Evolutionary conservation across 345 rosid species (phyloP).

Genomic region (Citrus sp.): DNA sequence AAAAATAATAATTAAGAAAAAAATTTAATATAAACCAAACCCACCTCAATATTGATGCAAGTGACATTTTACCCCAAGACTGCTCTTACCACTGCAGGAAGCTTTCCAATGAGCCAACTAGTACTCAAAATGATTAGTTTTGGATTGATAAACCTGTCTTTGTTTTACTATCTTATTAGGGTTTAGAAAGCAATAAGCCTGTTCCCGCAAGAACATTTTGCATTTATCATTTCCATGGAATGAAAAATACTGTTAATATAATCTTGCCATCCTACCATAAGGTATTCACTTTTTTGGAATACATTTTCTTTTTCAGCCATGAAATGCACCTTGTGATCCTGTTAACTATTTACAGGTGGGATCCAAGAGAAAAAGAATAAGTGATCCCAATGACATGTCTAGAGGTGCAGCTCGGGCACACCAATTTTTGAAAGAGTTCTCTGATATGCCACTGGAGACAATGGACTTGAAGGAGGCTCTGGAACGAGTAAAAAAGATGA

Average conservation of each 20-base stretch:
- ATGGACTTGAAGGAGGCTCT: constrained; percentile 79
- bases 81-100: neutral
- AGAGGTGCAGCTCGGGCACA: constrained; percentile 78
- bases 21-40: too few relatives aligned
- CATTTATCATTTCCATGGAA: too few relatives aligned
- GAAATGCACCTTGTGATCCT: neutral
- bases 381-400: constrained; percentile 52
- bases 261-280: neutral
- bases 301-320: neutral
- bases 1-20: too few relatives aligned
- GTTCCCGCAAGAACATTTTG: too few relatives aligned
- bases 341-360: constrained; percentile 42
- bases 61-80: neutral
- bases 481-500: constrained; percentile 49
- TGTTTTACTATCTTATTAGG: neutral
- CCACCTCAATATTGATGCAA: neutral
- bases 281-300: too few relatives aligned
- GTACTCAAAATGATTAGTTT: too few relatives aligned
- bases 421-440: constrained; percentile 69
- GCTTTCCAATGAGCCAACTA: neutral
- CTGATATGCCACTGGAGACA: constrained; percentile 78
- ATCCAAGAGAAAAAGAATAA: constrained; percentile 64
- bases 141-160: too few relatives aligned
- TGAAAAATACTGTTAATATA: neutral
- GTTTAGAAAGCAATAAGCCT: neutral